Percentiles rank a stretch among this genome's conserved stretches.
Conservation (phyloP, 768 basidiomycete genomes). For the Cystobasidium ongulense region DNA sequence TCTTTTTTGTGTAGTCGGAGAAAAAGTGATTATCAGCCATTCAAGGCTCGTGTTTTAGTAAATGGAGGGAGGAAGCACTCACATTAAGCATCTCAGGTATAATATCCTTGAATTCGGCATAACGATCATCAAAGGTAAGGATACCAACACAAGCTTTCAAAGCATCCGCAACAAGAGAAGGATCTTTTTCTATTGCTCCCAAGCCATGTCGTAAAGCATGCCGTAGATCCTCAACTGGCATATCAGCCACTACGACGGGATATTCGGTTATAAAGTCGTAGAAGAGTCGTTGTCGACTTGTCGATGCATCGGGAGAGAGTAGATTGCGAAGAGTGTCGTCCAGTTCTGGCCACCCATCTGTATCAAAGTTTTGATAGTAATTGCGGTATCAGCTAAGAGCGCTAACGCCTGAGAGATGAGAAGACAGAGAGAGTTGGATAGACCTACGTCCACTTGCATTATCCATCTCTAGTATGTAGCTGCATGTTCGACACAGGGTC, state of each 20-base stretch:
- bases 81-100: slow-evolving; percentile 15
- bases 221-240: not conserved
- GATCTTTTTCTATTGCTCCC: not conserved
- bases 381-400: not conserved
- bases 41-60: not conserved
- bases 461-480: slow-evolving; percentile 6
- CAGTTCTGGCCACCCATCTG: slow-evolving; percentile 5
- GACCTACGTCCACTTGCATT: not conserved
- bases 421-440: not conserved
- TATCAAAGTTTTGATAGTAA: not conserved
- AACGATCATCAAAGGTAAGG: slow-evolving; percentile 1
- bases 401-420: not conserved
- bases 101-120: not conserved
- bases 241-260: slow-evolving; percentile 3
- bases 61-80: not conserved
- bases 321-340: not conserved
- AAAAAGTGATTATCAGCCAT: not conserved
- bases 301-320: not conserved
- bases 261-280: slow-evolving; percentile 5
- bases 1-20: not conserved
- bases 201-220: not conserved
- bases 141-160: slow-evolving; percentile 6
- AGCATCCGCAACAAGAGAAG: not conserved
- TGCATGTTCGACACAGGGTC: slow-evolving; percentile 11
- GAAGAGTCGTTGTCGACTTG: not conserved